Percentiles rank a stretch among this genome's conserved stretches.
Evolutionary conservation across 495 filamentous ascomycete species (phyloP).

Genomic region (Pseudoneurospora amorphoporcata): DNA sequence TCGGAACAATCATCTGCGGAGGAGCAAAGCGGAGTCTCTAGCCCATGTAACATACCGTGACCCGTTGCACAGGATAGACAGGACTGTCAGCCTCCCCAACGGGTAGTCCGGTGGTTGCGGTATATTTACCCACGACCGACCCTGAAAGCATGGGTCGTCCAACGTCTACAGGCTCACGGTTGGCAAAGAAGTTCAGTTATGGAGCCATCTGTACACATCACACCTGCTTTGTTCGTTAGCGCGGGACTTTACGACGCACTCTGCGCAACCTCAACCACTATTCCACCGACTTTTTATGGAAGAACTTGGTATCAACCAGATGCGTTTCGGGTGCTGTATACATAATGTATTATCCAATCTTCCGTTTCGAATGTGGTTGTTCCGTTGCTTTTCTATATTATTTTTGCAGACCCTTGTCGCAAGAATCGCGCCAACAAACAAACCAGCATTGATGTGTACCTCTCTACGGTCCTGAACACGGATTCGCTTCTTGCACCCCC

Average conservation of each 20-base stretch:
- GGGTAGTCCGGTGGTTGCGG: not conserved
- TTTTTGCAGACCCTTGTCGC: not conserved
- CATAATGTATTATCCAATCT: not conserved
- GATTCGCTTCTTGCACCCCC: not conserved
- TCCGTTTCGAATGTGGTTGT: not conserved
- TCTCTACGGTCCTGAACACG: not conserved
- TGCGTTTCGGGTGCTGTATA: not conserved
- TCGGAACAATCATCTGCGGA: not conserved
- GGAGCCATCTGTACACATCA: not conserved
- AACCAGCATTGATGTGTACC: not conserved
- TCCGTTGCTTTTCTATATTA: not conserved
- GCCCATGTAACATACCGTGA: not conserved
- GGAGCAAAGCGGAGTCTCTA: not conserved
- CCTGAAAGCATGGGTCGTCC: not conserved
- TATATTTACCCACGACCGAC: not conserved
- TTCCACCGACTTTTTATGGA: not conserved
- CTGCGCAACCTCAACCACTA: not conserved
- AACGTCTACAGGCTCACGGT: not conserved
- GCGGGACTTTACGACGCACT: not conserved
- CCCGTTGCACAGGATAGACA: no score
- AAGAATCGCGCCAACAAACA: not conserved
- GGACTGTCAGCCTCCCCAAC: no score
- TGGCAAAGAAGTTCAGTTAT: not conserved
- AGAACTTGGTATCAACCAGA: not conserved
- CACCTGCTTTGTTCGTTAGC: not conserved